Percentiles rank a stretch among this genome's conserved stretches.
These are phyloP conservation scores for Acacia crassicarpa DNA, from an alignment of 306 rosid species.

Conservation along the genomic window DNA sequence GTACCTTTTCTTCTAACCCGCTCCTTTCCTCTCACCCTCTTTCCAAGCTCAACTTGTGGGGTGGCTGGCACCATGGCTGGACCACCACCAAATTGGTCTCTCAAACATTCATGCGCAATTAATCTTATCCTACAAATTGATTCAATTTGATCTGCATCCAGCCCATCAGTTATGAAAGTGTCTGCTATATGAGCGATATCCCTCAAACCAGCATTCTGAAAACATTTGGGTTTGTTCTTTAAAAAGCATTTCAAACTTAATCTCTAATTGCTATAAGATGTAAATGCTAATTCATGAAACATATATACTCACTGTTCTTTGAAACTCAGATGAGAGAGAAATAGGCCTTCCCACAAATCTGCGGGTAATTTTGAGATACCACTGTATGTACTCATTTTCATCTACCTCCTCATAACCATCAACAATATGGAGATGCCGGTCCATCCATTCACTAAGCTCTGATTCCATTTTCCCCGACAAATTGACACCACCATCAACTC, in stretches of 20 bases:
- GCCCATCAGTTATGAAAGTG: not conserved
- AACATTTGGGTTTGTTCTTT: not conserved
- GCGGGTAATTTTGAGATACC: constrained; percentile 6
- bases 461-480: constrained; percentile 13
- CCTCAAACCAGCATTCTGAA: constrained; percentile 13
- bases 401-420: constrained; percentile 4
- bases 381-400: not conserved
- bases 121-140: constrained; percentile 8
- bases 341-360: constrained; percentile 11
- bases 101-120: constrained; percentile 19
- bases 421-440: not conserved
- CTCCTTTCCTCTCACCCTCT: constrained; percentile 6
- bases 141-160: constrained; percentile 9
- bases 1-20: constrained; percentile 6
- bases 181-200: constrained; percentile 11
- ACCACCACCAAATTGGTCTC: constrained; percentile 9
- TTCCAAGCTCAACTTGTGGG: constrained; percentile 7
- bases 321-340: constrained; percentile 18
- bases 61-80: not conserved
- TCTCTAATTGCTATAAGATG: not conserved
- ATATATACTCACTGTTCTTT: constrained; percentile 9
- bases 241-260: constrained; percentile 15
- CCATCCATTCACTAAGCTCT: constrained; percentile 10
- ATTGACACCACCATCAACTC: constrained; percentile 14
- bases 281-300: not conserved